Base-by-base conservation (phyloP, 2,329 filamentous ascomycete genomes). In the Monilinia polystroma region DNA sequence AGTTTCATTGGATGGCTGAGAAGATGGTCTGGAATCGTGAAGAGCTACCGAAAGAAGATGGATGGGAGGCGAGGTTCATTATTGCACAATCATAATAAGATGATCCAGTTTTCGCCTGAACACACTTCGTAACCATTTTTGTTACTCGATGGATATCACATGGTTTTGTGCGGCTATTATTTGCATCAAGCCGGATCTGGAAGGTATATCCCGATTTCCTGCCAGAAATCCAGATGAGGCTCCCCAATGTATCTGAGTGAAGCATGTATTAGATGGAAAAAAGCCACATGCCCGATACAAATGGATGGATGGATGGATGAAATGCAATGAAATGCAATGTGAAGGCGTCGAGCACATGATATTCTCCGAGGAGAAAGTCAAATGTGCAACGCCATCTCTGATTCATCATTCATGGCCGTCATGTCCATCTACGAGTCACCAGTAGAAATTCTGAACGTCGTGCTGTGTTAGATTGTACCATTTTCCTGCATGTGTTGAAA, bases 291-390 rank as follows among this genome's bases (percentile, higher is more conserved):
- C 3, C 43, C 57, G 5, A 59, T 47, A 45, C 14, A 18, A n/a
- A 35, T 14, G 57, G 26, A 59, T 59, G 26, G 23, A 23, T 23
- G n/a, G n/a, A n/a, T n/a, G n/a, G n/a, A n/a, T n/a, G n/a, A n/a
- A n/a, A n/a, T 8, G 7, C 32, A 5, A 35, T 35, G 32, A 35
- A 35, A 35, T 8, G 32, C 26, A 20, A 26, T 45, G 20, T 20
- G n/a, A 51, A 56, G 52, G 52, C 41, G 23, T 54, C 32, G 3
- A 51, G 53, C 62, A 64, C 41, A 64, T 64, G 53, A 64, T 23
- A n/a, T 12, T 12, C 52, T 57, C 63, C 53, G 63, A 58, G 63
- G 63, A 64, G 63, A 64, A 58, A 51, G 29, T 8, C 2, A 49
- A 63, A 52, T 41, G 38, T 57, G 52, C 20, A 57, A 58, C 20